These are phyloP conservation scores for Ophiostoma piceae DNA, from an alignment of 2,329 filamentous ascomycete species.

Conservation along the genomic window DNA sequence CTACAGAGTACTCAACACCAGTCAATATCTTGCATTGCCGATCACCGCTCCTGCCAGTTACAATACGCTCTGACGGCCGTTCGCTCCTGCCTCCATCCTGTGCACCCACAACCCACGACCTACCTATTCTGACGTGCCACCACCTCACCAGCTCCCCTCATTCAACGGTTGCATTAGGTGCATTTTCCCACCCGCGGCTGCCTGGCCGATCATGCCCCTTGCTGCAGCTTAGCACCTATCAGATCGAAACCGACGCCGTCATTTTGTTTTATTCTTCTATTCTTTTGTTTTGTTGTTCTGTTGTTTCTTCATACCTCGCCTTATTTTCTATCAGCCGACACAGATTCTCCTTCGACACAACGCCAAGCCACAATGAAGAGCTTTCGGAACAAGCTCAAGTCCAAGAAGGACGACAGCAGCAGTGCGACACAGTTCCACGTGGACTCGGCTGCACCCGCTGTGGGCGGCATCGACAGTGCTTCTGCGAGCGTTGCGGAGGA, in stretches of 20 bases:
- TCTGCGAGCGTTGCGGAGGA: slow-evolving; percentile 10
- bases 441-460: not conserved
- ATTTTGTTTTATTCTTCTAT: not conserved
- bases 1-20: not conserved
- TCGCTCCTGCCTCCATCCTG: not conserved
- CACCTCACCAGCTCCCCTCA: not conserved
- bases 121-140: not conserved
- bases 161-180: not conserved
- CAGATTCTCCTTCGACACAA: not conserved
- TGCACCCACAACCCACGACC: not conserved
- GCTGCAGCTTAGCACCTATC: not conserved
- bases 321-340: not conserved
- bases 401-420: slow-evolving; percentile 18
- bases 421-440: not conserved
- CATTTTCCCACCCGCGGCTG: not conserved
- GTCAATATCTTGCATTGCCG: not conserved
- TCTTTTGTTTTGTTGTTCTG: not conserved
- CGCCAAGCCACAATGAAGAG: slow-evolving; percentile 24
- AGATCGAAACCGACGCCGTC: not conserved
- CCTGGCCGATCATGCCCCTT: not conserved
- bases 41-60: not conserved
- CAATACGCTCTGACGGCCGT: not conserved
- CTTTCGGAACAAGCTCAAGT: slow-evolving; percentile 24
- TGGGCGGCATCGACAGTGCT: not conserved
- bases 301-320: not conserved